Base-by-base conservation (phyloP, 208 protist genomes). In the Cochliopodium minus region DNA sequence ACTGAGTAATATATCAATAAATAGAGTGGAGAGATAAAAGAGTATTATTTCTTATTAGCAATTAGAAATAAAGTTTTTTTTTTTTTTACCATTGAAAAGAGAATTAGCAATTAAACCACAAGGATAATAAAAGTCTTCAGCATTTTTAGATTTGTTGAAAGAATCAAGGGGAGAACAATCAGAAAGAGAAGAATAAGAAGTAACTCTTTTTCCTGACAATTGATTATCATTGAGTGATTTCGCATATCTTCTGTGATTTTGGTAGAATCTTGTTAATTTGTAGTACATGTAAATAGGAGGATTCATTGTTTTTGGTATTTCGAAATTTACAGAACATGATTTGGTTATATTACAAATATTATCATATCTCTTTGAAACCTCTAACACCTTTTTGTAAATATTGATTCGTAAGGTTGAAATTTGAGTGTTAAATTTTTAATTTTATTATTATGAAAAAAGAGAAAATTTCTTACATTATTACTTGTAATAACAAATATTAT, bases 1-100 rank as follows among this genome's bases (percentile, higher is more conserved):
- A n/a, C n/a, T n/a, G n/a, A n/a, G n/a, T n/a, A n/a, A n/a, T n/a
- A n/a, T n/a, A n/a, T n/a, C n/a, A n/a, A n/a, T n/a, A n/a, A n/a
- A n/a, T n/a, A n/a, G n/a, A n/a, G n/a, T n/a, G n/a, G n/a, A n/a
- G n/a, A n/a, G n/a, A n/a, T n/a, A n/a, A n/a, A n/a, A n/a, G n/a
- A n/a, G n/a, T n/a, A n/a, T n/a, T n/a, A n/a, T n/a, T n/a, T n/a
- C n/a, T n/a, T n/a, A n/a, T n/a, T n/a, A n/a, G n/a, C n/a, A n/a
- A n/a, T n/a, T n/a, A n/a, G n/a, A n/a, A n/a, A n/a, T n/a, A n/a
- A n/a, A n/a, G n/a, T n/a, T n/a, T n/a, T n/a, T n/a, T n/a, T n/a
- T n/a, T n/a, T n/a, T n/a, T n/a, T n/a, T 52, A 38, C 91, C 93
- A 68, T 96, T 98, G 73, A 98, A 98, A 74, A 92, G 81, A 45